Evolutionary conservation across 177 flowering plant genomes (phyloP).

Genomic region (Vitis hybrid): DNA sequence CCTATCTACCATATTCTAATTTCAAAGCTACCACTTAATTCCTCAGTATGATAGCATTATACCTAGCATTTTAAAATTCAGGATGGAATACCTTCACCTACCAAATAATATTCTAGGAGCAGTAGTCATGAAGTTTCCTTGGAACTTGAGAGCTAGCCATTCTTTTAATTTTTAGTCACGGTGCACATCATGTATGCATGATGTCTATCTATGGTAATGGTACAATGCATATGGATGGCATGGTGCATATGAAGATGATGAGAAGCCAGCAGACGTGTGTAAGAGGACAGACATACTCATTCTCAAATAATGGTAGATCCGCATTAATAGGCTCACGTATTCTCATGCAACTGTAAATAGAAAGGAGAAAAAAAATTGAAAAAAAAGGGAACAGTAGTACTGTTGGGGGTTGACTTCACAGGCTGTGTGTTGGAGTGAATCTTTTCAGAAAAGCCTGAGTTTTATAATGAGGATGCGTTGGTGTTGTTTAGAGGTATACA

Average conservation of each 20-base stretch:
- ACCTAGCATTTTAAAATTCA: background rate
- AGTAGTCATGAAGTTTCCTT: constrained; percentile 1
- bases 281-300: constrained; percentile 60
- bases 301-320: constrained; percentile 51
- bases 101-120: background rate
- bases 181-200: background rate
- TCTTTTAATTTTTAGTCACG: background rate
- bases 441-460: constrained; percentile 19
- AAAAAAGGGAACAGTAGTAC: constrained; percentile 10
- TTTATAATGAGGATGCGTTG: background rate
- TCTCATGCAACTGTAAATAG: constrained; percentile 30
- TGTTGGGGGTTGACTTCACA: constrained; percentile 58
- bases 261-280: constrained; percentile 6
- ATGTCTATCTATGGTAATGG: background rate
- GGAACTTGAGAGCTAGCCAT: background rate
- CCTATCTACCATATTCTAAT: background rate
- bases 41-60: constrained; percentile 1
- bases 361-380: constrained; percentile 3
- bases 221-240: background rate
- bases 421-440: constrained; percentile 32
- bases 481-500: background rate
- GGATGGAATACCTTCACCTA: constrained; percentile 10
- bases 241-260: background rate
- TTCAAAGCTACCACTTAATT: constrained; percentile 9
- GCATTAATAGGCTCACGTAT: constrained; percentile 57